Base-by-base conservation (phyloP, 2,329 filamentous ascomycete genomes). In the Tolypocladium amazonense region DNA sequence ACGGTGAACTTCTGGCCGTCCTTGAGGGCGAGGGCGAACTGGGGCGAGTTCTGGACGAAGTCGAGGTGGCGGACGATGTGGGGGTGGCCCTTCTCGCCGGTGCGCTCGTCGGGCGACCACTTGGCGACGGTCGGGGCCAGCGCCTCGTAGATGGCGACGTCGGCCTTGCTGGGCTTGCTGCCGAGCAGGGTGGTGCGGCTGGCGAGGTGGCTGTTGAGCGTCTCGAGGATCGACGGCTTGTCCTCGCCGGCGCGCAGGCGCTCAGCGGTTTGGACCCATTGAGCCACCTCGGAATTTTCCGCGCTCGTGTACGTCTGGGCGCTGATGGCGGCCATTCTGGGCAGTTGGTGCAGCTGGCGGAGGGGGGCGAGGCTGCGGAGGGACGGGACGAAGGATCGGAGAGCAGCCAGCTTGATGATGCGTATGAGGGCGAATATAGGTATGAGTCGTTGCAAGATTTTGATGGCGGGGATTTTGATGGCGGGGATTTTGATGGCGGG, bases 51-150 rank as follows among this genome's bases (percentile, higher is more conserved):
- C 80, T 97, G 93, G 64, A 97, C 90, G 72, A 97, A 96, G 77
- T 97, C 93, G 70, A 97, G 76, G 73, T 90, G 89, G 65, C 93
- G 90, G 60, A 97, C 90, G 65, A 97, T 89, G 76, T 97, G 87
- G 64, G 95, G 92, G 74, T 88, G 88, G 62, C 93, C 93, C 64
- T 91, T 82, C 78, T 96, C 86, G 63, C 93, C 93, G 27, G 93
- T 96, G 70, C 90, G 86, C 81, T 96, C 85, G 77, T 97, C 92
- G 55, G 88, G 77, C 2, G 83, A 84, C 93, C 93, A 97, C 65
- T 81, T 79, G 70, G 88, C 84, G 61, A 96, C 90, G 45, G 88
- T 71, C 15, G 91, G 88, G 1, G 88, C 88, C 39, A 96, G 81
- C 58, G 87, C 82, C 64, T 89, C 81, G 80, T 94, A 97, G 69